These are phyloP conservation scores for Fusarium chaquense DNA, from an alignment of 2,329 filamentous ascomycete genomes.

Conservation along the genomic window DNA sequence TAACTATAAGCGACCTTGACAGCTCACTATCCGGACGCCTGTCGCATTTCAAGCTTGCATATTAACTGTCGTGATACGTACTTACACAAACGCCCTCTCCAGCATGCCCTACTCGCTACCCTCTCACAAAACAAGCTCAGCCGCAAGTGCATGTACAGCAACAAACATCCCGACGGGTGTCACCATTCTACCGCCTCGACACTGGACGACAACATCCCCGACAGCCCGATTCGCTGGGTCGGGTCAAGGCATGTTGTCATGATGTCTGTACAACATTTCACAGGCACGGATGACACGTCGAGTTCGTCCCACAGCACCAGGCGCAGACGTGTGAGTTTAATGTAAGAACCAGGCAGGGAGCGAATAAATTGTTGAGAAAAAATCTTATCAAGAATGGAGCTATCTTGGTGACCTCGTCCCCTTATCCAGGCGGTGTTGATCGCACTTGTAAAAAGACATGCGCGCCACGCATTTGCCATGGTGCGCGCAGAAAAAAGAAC, in stretches of 20 bases:
- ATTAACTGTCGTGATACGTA: constrained; percentile 20
- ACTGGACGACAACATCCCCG: constrained; percentile 10
- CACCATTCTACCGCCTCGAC: constrained; percentile 11
- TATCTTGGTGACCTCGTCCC: constrained; percentile 12
- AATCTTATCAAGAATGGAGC: constrained; percentile 20
- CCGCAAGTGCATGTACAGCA: constrained; percentile 4
- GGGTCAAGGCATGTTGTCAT: constrained; percentile 23
- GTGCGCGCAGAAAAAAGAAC: constrained; percentile 12
- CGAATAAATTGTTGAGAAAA: not conserved
- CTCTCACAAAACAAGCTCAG: constrained; percentile 28
- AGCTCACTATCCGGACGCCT: not conserved
- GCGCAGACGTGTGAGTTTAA: not conserved
- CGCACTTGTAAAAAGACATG: not conserved
- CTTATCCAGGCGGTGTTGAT: not conserved
- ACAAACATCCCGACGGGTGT: constrained; percentile 36
- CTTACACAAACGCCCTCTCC: not conserved
- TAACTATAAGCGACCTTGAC: not conserved
- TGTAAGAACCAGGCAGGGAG: not conserved
- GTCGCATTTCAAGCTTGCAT: not conserved
- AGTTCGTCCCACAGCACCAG: constrained; percentile 10
- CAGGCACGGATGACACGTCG: not conserved
- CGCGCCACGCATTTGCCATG: not conserved
- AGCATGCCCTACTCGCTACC: constrained; percentile 6
- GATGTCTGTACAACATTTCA: not conserved
- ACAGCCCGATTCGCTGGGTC: constrained; percentile 33